Percentiles rank a stretch among this genome's conserved stretches.
Evolutionary conservation across 495 filamentous ascomycete genomes (phyloP).

Genomic region (Neurospora terricola): DNA sequence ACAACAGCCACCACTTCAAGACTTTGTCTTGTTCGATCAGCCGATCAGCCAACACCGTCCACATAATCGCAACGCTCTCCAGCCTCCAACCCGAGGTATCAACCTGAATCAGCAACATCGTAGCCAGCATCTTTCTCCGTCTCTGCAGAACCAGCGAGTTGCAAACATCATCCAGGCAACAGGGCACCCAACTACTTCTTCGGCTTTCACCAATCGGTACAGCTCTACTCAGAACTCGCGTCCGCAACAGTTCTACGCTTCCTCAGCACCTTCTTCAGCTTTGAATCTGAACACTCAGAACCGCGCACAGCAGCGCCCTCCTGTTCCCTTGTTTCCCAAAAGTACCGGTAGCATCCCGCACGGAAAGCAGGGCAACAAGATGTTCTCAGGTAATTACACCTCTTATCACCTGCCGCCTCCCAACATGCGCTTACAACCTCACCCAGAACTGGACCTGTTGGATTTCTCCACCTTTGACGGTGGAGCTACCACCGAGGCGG

Average conservation of each 20-base stretch:
- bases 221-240: slow-evolving; percentile 31
- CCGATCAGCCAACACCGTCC: slow-evolving; percentile 33
- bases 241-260: slow-evolving; percentile 41
- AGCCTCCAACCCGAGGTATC: slow-evolving; percentile 31
- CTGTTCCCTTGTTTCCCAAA: slow-evolving; percentile 44
- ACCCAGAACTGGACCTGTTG: slow-evolving; percentile 39
- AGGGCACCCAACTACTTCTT: slow-evolving; percentile 46
- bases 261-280: slow-evolving; percentile 39
- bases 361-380: slow-evolving; percentile 40
- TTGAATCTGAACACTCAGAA: slow-evolving; percentile 31
- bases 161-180: slow-evolving; percentile 49
- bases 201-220: slow-evolving; percentile 49
- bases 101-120: slow-evolving; percentile 32
- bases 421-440: slow-evolving; percentile 27
- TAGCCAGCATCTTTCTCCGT: slow-evolving; percentile 25
- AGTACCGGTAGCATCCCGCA: slow-evolving; percentile 32
- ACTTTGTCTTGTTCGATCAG: slow-evolving; percentile 46
- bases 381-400: slow-evolving; percentile 29
- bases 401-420: neutral
- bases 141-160: slow-evolving; percentile 46
- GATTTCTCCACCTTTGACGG: slow-evolving; percentile 44
- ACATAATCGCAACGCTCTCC: slow-evolving; percentile 38
- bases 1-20: slow-evolving; percentile 35
- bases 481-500: slow-evolving; percentile 31
- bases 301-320: slow-evolving; percentile 32